phyloP scores from a whole-genome alignment of 2,329 filamentous ascomycete species.

The Trichocomaceae sp. region DNA sequence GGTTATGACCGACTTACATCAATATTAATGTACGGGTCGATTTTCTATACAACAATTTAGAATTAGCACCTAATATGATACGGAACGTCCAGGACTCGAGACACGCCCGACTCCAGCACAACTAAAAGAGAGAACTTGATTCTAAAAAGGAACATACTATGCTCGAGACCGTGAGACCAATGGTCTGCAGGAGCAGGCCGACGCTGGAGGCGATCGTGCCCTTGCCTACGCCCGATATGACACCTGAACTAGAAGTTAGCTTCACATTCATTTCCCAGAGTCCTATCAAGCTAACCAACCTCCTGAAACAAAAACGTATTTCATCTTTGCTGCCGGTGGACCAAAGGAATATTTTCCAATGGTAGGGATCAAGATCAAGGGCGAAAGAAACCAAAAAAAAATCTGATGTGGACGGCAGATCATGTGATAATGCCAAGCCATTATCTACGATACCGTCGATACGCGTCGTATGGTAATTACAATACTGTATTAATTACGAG shows the following conservation, averaged over 20 bases:
- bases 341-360: not conserved
- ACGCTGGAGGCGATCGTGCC: conserved; percentile 62
- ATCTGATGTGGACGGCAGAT: not conserved
- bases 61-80: conserved; percentile 5
- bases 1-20: conserved; percentile 55
- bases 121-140: not conserved
- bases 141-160: not conserved
- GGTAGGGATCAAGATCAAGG: conserved; percentile 13
- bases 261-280: not conserved
- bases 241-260: conserved; percentile 17
- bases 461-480: not conserved
- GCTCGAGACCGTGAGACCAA: conserved; percentile 54
- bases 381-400: conserved; percentile 12
- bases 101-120: not conserved
- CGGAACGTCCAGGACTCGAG: not conserved
- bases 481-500: not conserved
- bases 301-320: not conserved
- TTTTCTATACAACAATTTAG: conserved; percentile 47
- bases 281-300: not conserved
- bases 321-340: not conserved
- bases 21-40: conserved; percentile 69
- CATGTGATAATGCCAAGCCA: not conserved
- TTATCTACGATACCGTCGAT: not conserved
- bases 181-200: conserved; percentile 69
- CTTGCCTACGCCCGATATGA: conserved; percentile 41